Evolutionary conservation across 1,284 basidiomycete species (phyloP).

Genomic region (Cryptococcus depauperatus): DNA sequence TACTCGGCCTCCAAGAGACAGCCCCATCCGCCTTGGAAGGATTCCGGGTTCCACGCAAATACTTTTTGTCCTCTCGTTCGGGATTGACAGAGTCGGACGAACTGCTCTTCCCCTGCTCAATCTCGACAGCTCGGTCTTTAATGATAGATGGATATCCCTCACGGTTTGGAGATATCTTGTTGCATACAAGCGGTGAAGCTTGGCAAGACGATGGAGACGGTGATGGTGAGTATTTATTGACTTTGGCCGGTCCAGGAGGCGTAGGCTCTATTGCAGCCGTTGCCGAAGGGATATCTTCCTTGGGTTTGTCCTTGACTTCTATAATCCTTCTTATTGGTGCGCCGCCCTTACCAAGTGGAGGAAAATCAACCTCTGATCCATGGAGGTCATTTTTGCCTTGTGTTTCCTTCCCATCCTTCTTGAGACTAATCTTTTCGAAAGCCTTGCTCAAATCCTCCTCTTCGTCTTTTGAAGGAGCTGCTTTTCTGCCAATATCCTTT

Average conservation of each 20-base stretch:
- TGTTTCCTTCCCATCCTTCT: neutral
- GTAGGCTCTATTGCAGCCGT: slow-evolving; percentile 6
- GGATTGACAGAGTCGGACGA: no score
- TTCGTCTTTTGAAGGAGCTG: slow-evolving; percentile 24
- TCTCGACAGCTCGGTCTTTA: slow-evolving; percentile 6
- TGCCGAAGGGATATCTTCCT: neutral
- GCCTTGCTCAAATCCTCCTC: slow-evolving; percentile 24
- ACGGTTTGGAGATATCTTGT: neutral
- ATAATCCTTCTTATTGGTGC: slow-evolving; percentile 4
- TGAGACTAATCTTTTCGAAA: slow-evolving; percentile 18
- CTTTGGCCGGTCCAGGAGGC: slow-evolving; percentile 11
- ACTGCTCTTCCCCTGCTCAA: no score
- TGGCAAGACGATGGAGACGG: neutral
- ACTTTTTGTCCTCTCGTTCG: no score
- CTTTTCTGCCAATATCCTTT: slow-evolving; percentile 19
- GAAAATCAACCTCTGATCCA: slow-evolving; percentile 16
- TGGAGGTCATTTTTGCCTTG: no score
- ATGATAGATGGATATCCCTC: slow-evolving; percentile 5
- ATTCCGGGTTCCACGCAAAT: no score
- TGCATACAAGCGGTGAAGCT: neutral
- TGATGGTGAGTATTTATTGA: no score
- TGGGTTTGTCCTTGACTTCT: slow-evolving; percentile 1
- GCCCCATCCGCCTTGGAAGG: no score
- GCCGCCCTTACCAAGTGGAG: slow-evolving; percentile 13
- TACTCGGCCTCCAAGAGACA: no score